Base-by-base conservation (phyloP, 2,329 filamentous ascomycete species). In the Fusarium circinatum region DNA sequence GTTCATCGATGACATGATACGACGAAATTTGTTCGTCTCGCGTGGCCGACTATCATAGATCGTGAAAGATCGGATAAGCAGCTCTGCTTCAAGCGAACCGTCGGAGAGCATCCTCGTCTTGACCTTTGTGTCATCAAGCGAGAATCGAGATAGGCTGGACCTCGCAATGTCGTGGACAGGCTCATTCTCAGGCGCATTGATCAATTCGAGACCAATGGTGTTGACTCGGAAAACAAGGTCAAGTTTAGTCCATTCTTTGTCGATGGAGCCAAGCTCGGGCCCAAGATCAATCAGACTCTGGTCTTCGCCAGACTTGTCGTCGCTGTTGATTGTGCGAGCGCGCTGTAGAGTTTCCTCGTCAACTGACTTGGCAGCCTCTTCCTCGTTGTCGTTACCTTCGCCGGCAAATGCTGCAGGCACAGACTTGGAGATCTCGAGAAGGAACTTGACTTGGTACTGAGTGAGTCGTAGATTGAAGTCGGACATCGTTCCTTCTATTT, bases 1-100 rank as follows among this genome's bases (percentile, higher is more conserved):
- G 82, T 98, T 98, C 79, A 95, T 95, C 62, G 97, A 92, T 4
- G 95, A 95, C 96, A 99, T 98, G 84, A 99, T 98, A 81, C 96
- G 97, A 57, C 95, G 91, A 87, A 97, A 99, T 80, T 97, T 98
- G 85, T 98, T 99, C 10, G 92, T 93, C 77, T 97, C 95, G 61
- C 90, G 89, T 9, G 91, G 91, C n/a, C 97, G 92, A 72, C 93
- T 98, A 81, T 99, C 96, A 63, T 94, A 90, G 74, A 98, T 98
- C 0, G 95, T 98, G 81, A 99, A 98, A 0, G 96, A 96, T 68
- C 96, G 93, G 22, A 99, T 95, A 41, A 98, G 88, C 12, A 99
- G 89, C 80, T 99, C 97, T 6, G 95, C 95, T 81, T 99, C 96
- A 45, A 99, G 83, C 1, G 95, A 95, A 12, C 93, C 92, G 81